phyloP scores from a whole-genome alignment of 805 yeast genomes.

The Metschnikowia kofuensis region DNA sequence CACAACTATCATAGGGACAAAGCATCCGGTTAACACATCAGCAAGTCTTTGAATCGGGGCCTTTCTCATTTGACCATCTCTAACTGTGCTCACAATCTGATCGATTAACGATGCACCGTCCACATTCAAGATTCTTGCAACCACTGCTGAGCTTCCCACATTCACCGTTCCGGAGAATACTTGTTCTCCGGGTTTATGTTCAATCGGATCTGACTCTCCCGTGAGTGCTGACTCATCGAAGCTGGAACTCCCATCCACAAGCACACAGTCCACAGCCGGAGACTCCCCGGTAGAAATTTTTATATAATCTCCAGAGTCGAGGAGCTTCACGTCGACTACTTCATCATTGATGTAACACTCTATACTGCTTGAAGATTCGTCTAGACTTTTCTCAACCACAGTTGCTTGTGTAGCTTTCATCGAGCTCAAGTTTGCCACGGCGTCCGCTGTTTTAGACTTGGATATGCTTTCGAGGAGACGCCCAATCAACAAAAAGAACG shows the following conservation, averaged over 20 bases:
- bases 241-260: conserved; percentile 44
- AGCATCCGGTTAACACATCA: conserved; percentile 63
- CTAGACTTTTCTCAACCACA: conserved; percentile 31
- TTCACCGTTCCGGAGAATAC: conserved; percentile 73
- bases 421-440: conserved; percentile 51
- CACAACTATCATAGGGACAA: conserved; percentile 66
- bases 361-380: conserved; percentile 12
- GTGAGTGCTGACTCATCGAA: conserved; percentile 64
- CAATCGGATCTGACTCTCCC: conserved; percentile 61
- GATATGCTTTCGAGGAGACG: conserved; percentile 65
- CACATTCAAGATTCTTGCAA: conserved; percentile 54
- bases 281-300: conserved; percentile 54
- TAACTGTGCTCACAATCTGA: conserved; percentile 64
- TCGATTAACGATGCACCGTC: conserved; percentile 67
- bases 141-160: conserved; percentile 51
- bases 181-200: conserved; percentile 58
- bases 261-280: conserved; percentile 57
- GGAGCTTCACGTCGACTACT: conserved; percentile 37
- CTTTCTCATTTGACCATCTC: conserved; percentile 68
- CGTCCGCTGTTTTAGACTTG: conserved; percentile 64
- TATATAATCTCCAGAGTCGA: conserved; percentile 53
- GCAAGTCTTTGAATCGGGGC: conserved; percentile 75
- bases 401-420: conserved; percentile 52
- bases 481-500: conserved; percentile 70
- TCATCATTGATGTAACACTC: conserved; percentile 24